Evolutionary conservation across 2,329 filamentous ascomycete species (phyloP).

Genomic region (Ceratocystis cacaofunesta): DNA sequence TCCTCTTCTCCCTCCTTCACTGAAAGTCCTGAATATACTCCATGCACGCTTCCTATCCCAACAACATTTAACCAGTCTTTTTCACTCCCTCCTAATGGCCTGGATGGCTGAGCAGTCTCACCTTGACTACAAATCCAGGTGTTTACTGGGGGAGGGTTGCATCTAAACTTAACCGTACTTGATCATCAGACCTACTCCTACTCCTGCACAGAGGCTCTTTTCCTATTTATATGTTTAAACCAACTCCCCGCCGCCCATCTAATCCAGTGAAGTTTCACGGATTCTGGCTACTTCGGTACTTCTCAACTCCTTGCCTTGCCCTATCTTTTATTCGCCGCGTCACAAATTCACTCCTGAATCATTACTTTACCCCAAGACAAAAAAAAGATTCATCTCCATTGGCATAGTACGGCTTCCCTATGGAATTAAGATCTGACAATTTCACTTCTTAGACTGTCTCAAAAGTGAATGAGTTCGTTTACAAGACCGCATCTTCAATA

Average conservation of each 20-base stretch:
- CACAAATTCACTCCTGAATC: background rate
- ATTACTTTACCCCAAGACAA: background rate
- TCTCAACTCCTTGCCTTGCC: background rate
- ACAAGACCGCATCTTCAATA: background rate
- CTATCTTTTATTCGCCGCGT: background rate
- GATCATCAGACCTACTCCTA: conserved; percentile 2
- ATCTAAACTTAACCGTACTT: conserved; percentile 4
- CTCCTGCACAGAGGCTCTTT: background rate
- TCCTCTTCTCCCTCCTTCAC: background rate
- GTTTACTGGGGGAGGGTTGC: conserved; percentile 1
- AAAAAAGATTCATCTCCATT: background rate
- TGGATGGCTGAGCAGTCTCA: background rate
- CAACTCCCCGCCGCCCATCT: background rate
- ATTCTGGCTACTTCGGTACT: background rate
- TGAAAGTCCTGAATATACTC: background rate
- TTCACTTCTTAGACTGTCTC: background rate
- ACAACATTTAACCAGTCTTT: background rate
- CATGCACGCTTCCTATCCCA: background rate
- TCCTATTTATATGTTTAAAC: conserved; percentile 6
- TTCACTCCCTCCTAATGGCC: background rate
- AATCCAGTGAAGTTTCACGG: background rate
- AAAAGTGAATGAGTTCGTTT: background rate
- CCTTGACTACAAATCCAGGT: background rate
- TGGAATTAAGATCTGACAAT: background rate
- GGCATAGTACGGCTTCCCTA: background rate